phyloP scores from a whole-genome alignment of 768 basidiomycete species.

The Termitomyces sp. region DNA sequence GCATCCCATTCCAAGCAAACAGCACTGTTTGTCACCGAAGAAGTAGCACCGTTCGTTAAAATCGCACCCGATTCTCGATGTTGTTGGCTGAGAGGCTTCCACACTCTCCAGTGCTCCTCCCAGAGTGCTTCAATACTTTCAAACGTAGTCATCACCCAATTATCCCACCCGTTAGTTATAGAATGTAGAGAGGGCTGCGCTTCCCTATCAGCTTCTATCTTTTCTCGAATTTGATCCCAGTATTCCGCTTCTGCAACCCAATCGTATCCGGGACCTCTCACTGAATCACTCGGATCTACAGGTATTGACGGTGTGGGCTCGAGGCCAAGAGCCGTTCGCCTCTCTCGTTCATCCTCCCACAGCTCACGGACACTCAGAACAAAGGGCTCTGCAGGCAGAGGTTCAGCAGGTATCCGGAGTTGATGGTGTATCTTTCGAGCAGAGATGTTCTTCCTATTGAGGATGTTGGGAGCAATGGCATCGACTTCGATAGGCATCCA shows the following conservation, averaged over 20 bases:
- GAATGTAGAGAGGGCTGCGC: constrained; percentile 9
- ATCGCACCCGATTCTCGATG: background rate
- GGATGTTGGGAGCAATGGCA: constrained; percentile 71
- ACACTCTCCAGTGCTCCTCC: constrained; percentile 55
- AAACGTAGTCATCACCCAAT: constrained; percentile 81
- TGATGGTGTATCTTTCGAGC: constrained; percentile 62
- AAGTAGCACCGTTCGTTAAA: background rate
- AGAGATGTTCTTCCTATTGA: constrained; percentile 68
- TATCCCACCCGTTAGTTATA: constrained; percentile 49
- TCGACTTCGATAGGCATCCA: constrained; percentile 79
- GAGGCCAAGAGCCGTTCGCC: constrained; percentile 63
- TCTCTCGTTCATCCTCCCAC: constrained; percentile 92
- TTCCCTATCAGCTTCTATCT: constrained; percentile 46
- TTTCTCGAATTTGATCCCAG: constrained; percentile 65
- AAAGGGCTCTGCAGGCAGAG: constrained; percentile 59
- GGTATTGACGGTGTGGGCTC: constrained; percentile 71
- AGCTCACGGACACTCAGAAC: constrained; percentile 88
- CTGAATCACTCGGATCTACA: constrained; percentile 59
- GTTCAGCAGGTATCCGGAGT: constrained; percentile 58
- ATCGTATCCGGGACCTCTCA: constrained; percentile 47
- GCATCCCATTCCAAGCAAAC: background rate
- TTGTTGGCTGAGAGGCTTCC: constrained; percentile 39
- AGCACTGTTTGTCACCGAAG: background rate
- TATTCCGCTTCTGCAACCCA: constrained; percentile 74
- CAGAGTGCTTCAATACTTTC: constrained; percentile 87